A percentile compares a stretch with the other conserved stretches of the same genome.
These are phyloP conservation scores for Ganoderma multipileum DNA, from an alignment of 1,284 basidiomycete genomes.

Conservation along the genomic window DNA sequence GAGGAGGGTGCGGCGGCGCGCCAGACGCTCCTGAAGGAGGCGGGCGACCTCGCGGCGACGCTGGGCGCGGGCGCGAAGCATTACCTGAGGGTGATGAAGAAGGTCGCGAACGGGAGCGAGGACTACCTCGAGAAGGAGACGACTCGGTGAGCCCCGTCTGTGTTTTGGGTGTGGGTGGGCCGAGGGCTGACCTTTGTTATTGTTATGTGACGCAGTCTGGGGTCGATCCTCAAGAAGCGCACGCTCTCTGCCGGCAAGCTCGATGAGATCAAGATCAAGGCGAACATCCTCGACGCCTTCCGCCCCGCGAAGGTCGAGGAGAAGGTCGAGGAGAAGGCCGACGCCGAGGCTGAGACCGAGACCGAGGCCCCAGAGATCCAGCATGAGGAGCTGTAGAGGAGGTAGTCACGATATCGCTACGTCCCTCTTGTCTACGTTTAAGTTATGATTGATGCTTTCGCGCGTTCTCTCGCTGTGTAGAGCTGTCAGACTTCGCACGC, in stretches of 20 bases:
- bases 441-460: slow-evolving; percentile 7
- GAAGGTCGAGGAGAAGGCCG: slow-evolving; percentile 39
- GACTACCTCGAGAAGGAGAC: slow-evolving; percentile 89
- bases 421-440: slow-evolving; percentile 8
- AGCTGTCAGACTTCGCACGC: not conserved
- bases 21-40: slow-evolving; percentile 70
- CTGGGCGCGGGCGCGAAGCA: slow-evolving; percentile 70
- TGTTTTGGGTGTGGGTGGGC: not conserved
- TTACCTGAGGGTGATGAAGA: slow-evolving; percentile 93
- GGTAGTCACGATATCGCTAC: slow-evolving; percentile 3
- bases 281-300: slow-evolving; percentile 87
- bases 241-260: slow-evolving; percentile 80
- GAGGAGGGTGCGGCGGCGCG: slow-evolving; percentile 62
- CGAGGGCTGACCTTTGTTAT: not conserved
- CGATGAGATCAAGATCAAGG: slow-evolving; percentile 94
- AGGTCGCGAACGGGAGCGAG: slow-evolving; percentile 76
- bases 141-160: slow-evolving; percentile 64
- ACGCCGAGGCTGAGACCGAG: slow-evolving; percentile 39
- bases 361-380: slow-evolving; percentile 24
- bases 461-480: not conserved
- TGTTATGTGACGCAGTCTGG: slow-evolving; percentile 52
- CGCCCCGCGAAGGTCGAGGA: slow-evolving; percentile 54
- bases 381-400: slow-evolving; percentile 33
- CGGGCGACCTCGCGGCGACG: slow-evolving; percentile 52
- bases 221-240: slow-evolving; percentile 76